Conservation (phyloP, 495 filamentous ascomycete species). For the Neurospora sp. region DNA sequence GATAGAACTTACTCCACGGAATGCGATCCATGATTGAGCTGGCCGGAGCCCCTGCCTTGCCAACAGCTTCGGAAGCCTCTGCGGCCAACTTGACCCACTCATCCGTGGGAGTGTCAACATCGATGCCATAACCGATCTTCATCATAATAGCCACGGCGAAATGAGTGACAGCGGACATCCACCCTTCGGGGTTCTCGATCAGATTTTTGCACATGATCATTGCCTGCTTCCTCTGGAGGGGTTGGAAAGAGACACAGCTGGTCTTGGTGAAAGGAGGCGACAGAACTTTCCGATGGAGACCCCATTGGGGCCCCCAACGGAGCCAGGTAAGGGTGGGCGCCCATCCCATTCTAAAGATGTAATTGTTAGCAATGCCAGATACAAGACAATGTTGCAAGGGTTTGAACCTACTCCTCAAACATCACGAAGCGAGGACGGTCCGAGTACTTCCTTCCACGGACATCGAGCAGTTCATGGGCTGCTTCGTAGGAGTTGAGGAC, state of each 20-base stretch:
- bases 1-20: slow-evolving; percentile 20
- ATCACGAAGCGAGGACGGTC: slow-evolving; percentile 39
- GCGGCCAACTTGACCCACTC: slow-evolving; percentile 35
- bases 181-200: slow-evolving; percentile 15
- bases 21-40: slow-evolving; percentile 38
- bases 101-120: slow-evolving; percentile 28
- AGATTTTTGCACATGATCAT: slow-evolving; percentile 18
- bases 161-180: slow-evolving; percentile 16
- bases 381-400: too few relatives aligned
- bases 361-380: not conserved
- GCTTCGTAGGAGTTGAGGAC: slow-evolving; percentile 32
- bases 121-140: slow-evolving; percentile 36
- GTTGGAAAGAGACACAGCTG: slow-evolving; percentile 18
- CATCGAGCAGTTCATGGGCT: slow-evolving; percentile 34
- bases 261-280: slow-evolving; percentile 33
- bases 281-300: slow-evolving; percentile 34
- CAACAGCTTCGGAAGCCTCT: slow-evolving; percentile 31
- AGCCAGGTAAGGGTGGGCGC: slow-evolving; percentile 38
- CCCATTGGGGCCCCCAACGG: slow-evolving; percentile 35
- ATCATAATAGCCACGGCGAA: slow-evolving; percentile 23
- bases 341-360: slow-evolving; percentile 31
- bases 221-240: slow-evolving; percentile 27
- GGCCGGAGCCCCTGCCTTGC: slow-evolving; percentile 34
- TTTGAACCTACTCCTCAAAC: slow-evolving; percentile 29
- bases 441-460: slow-evolving; percentile 32